Evolutionary conservation across 2,329 filamentous ascomycete genomes (phyloP), one percentile per base, ranked within the genome.

Genomic region (Pestalotiopsis sp.): DNA sequence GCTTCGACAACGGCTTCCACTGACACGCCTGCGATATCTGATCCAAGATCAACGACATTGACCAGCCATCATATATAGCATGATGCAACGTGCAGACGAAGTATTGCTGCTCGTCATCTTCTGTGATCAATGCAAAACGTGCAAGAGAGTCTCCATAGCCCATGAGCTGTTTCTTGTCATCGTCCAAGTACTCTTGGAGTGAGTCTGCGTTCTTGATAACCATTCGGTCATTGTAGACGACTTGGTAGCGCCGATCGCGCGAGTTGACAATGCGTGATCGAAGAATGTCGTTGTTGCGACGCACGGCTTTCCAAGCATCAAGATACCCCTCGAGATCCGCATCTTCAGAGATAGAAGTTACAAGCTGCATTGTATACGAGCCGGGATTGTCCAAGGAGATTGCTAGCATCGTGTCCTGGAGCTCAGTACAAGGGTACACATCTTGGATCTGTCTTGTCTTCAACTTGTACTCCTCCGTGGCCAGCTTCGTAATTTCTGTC

Each of bases 61-160:
- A 58, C 94, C 94, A 98, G n/a, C 94, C 94, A 77, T 98, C 94
- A 75, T 97, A 98, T 0, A 97, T 77, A 0, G 93, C 90, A 78
- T 98, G 94, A 75, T 97, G 94, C 0, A 97, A 82, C 13, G 74
- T 91, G 62, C 62, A 65, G 62, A 65, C 48, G 14, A 65, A 57
- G 22, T 65, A 65, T 20, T 60, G 52, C 20, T 56, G 24, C 22
- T 35, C 55, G 30, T 60, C 64, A n/a, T 60, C 64, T 22, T 58
- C 64, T 24, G 52, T 30, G 26, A 66, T 48, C 55, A 66, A 30
- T 14, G 64, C 64, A 30, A 58, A 66, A 17, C 64, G 64, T 17
- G 56, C 56, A 40, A 66, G 64, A 20, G 64, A 9, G 48, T 58
- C 64, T 20, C 56, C 56, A 20, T 58, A 60, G 11, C 64, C 64